These are phyloP conservation scores for Henckelia pumila DNA, from an alignment of 257 asterid species.

Conservation along the genomic window DNA sequence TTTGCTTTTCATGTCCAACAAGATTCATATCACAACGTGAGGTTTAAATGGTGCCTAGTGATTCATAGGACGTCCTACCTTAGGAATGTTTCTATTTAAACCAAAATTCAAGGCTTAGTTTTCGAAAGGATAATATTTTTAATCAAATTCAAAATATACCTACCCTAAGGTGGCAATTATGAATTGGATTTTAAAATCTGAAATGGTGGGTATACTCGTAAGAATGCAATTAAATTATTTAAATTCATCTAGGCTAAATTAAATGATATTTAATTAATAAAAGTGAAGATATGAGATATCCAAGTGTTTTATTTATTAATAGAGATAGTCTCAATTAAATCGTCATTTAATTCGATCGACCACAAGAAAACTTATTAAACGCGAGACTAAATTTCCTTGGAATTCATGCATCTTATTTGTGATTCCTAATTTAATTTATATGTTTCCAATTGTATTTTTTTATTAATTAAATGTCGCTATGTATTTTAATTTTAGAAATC, in stretches of 20 bases:
- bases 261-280: no score
- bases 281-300: no score
- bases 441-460: no score
- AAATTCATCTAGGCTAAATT: no score
- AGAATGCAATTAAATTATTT: no score
- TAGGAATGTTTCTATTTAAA: neutral
- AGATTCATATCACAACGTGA: no score
- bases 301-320: no score
- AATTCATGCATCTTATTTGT: neutral
- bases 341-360: neutral
- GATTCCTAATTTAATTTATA: neutral
- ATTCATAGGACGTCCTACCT: neutral
- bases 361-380: neutral
- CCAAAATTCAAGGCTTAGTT: neutral
- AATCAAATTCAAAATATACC: neutral
- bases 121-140: neutral
- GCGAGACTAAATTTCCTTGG: neutral
- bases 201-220: no score
- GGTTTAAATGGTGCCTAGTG: no score
- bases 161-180: neutral
- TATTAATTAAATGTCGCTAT: neutral
- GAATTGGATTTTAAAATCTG: neutral
- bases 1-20: no score
- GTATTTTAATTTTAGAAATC: no score
- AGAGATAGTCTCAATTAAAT: neutral